A percentile compares a stretch with the other conserved stretches of the same genome.
phyloP scores from a whole-genome alignment of 2,329 filamentous ascomycete species.

The Sporothrix globosa region DNA sequence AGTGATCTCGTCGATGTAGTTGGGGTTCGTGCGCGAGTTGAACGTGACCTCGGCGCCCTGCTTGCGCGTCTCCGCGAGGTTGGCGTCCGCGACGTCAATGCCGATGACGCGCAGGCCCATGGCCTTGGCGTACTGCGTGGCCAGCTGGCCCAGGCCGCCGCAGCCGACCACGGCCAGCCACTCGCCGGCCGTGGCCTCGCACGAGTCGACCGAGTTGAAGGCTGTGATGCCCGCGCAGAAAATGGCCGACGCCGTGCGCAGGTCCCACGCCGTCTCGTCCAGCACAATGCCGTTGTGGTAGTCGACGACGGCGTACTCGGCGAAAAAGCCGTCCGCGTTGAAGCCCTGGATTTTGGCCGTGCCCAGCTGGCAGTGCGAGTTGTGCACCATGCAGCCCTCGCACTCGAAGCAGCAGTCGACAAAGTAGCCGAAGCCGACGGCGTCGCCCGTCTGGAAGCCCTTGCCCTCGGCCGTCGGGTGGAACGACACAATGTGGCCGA shows the following conservation, averaged over 20 bases:
- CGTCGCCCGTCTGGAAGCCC: constrained; percentile 50
- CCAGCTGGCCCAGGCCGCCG: constrained; percentile 51
- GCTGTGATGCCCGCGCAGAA: constrained; percentile 56
- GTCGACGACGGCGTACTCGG: constrained; percentile 52
- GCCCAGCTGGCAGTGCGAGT: constrained; percentile 47
- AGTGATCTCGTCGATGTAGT: constrained; percentile 48
- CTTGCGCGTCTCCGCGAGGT: constrained; percentile 46
- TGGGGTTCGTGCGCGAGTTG: constrained; percentile 47
- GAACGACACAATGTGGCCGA: constrained; percentile 48
- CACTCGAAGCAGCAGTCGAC: constrained; percentile 52
- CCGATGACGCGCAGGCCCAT: constrained; percentile 49
- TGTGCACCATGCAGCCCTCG: constrained; percentile 51
- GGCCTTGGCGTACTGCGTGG: constrained; percentile 51
- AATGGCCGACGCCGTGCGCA: constrained; percentile 47
- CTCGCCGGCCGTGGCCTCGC: constrained; percentile 42
- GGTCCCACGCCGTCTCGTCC: constrained; percentile 43
- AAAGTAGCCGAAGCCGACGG: constrained; percentile 53
- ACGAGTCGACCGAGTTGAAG: constrained; percentile 46
- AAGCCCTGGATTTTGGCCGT: constrained; percentile 50
- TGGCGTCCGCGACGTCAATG: constrained; percentile 49
- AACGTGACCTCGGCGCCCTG: constrained; percentile 49
- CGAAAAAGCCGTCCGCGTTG: constrained; percentile 50
- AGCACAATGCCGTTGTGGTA: constrained; percentile 50
- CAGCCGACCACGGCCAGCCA: constrained; percentile 50
- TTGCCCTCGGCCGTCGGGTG: constrained; percentile 44